Evolutionary conservation across 1,139 yeast genomes (phyloP).

Genomic region (Candida dubliniensis): DNA sequence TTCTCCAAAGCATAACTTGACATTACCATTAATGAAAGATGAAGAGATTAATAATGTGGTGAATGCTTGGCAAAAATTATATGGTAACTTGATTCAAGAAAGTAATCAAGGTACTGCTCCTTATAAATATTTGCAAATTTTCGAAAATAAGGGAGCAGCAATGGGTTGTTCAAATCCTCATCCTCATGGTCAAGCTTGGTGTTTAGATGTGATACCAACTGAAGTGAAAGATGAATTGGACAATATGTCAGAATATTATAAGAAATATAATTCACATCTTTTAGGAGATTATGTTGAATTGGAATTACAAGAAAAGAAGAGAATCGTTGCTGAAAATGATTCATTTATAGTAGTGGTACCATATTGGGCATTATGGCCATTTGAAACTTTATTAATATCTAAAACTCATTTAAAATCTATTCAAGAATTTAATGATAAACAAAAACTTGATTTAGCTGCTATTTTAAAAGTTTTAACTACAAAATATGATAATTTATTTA

Average conservation of each 20-base stretch:
- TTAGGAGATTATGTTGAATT: constrained; percentile 65
- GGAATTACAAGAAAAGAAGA: constrained; percentile 51
- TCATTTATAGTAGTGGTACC: constrained; percentile 73
- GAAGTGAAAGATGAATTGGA: constrained; percentile 64
- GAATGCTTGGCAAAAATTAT: constrained; percentile 60
- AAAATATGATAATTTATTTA: constrained; percentile 70
- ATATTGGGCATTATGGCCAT: constrained; percentile 86
- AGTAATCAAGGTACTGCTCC: constrained; percentile 44
- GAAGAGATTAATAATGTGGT: constrained; percentile 49
- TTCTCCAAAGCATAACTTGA: constrained; percentile 67
- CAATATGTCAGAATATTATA: constrained; percentile 50
- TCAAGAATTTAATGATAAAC: constrained; percentile 48
- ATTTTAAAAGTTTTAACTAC: constrained; percentile 56
- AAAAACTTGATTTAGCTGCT: constrained; percentile 57
- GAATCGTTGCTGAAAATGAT: constrained; percentile 62
- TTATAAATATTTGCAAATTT: constrained; percentile 64
- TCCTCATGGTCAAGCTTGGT: constrained; percentile 83
- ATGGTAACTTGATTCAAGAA: constrained; percentile 38
- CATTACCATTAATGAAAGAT: constrained; percentile 61
- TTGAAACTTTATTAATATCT: constrained; percentile 64
- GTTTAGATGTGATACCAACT: constrained; percentile 63
- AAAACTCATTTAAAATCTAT: constrained; percentile 55
- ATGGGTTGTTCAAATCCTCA: constrained; percentile 87
- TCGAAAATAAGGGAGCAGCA: constrained; percentile 76
- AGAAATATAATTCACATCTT: constrained; percentile 48